These are phyloP conservation scores for Phytophthora melonis DNA, from an alignment of 352 stramenopile species.

Conservation along the genomic window DNA sequence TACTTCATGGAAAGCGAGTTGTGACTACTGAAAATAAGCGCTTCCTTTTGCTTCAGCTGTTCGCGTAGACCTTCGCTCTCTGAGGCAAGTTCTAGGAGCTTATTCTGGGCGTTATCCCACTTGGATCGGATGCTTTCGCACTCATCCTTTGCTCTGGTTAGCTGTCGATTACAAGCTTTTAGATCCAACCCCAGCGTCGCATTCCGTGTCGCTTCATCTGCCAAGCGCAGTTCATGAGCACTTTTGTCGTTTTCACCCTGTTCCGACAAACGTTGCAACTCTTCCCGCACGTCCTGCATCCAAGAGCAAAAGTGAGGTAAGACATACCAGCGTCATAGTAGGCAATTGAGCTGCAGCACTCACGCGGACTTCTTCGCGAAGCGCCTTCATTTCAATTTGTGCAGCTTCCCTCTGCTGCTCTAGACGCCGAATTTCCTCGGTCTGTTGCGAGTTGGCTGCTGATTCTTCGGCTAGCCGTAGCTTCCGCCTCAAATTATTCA, in stretches of 20 bases:
- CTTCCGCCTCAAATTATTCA: conserved; percentile 66
- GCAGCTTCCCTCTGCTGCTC: conserved; percentile 63
- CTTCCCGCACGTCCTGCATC: conserved; percentile 58
- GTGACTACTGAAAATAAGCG: conserved; percentile 69
- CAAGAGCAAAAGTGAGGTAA: background rate
- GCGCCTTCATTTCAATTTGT: conserved; percentile 68
- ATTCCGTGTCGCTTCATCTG: conserved; percentile 55
- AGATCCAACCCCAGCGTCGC: conserved; percentile 64
- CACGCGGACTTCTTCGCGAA: conserved; percentile 73
- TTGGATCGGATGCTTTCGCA: conserved; percentile 57
- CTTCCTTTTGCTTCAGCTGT: conserved; percentile 81
- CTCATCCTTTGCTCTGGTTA: conserved; percentile 60
- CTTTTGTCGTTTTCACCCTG: conserved; percentile 47
- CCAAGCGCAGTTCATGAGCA: conserved; percentile 54
- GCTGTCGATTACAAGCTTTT: conserved; percentile 58
- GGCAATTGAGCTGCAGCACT: background rate
- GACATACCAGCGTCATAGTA: background rate
- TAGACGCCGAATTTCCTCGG: conserved; percentile 57
- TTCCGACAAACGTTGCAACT: conserved; percentile 52
- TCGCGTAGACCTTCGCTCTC: conserved; percentile 72
- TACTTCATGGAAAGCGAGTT: conserved; percentile 65
- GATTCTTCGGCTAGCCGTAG: conserved; percentile 56
- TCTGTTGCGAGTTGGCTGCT: conserved; percentile 43
- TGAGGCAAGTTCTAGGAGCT: conserved; percentile 56
- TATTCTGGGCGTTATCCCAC: conserved; percentile 66